phyloP scores from a whole-genome alignment of 345 rosid genomes.

The Lepidium didymum region DNA sequence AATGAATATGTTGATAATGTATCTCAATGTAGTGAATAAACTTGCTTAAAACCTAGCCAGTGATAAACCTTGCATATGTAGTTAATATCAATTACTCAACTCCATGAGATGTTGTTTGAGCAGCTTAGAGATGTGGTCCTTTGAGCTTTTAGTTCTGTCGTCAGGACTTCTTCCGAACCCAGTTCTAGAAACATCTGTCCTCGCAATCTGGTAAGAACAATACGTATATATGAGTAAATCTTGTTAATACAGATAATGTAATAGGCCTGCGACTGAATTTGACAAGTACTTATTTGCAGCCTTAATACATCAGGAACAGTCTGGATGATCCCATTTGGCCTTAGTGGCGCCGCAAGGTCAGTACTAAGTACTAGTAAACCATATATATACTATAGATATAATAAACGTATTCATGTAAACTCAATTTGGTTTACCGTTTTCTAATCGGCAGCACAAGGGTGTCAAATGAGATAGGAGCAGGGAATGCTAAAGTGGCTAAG shows the following conservation, averaged over 20 bases:
- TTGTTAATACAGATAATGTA: background rate
- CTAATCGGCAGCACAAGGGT: constrained; percentile 38
- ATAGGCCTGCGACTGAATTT: background rate
- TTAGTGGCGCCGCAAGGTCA: constrained; percentile 60
- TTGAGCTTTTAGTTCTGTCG: constrained; percentile 32
- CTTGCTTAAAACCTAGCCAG: background rate
- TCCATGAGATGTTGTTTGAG: background rate
- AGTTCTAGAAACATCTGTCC: constrained; percentile 36
- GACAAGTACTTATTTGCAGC: constrained; percentile 24
- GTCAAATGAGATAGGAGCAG: constrained; percentile 65
- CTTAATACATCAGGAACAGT: constrained; percentile 63
- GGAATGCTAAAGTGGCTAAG: constrained; percentile 33
- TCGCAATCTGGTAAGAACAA: constrained; percentile 35
- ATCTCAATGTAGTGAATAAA: too few relatives aligned
- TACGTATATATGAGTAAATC: background rate
- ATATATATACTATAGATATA: too few relatives aligned
- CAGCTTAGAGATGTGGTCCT: constrained; percentile 45
- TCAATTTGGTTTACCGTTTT: background rate
- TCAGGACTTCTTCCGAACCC: constrained; percentile 49
- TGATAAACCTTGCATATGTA: background rate
- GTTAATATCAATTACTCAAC: background rate
- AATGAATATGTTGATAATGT: background rate
- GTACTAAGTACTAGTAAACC: background rate
- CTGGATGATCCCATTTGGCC: constrained; percentile 62
- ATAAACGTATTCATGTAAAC: background rate